A percentile compares a stretch with the other conserved stretches of the same genome.
phyloP scores from a whole-genome alignment of 306 rosid genomes.

The Purshia tridentata region DNA sequence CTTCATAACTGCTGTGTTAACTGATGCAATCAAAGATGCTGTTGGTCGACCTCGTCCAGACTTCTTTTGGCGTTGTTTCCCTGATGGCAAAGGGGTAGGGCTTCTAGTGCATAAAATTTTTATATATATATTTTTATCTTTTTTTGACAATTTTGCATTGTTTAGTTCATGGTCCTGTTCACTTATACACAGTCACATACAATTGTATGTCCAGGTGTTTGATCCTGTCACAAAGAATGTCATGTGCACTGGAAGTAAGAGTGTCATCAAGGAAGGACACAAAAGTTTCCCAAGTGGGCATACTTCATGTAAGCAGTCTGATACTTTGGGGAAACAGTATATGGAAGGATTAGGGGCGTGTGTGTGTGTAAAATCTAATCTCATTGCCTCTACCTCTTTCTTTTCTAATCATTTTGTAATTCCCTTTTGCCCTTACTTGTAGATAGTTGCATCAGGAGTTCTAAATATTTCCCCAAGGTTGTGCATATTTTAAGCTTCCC shows the following conservation, averaged over 20 bases:
- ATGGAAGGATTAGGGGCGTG: background rate
- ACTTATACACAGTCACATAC: constrained; percentile 19
- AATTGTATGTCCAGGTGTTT: constrained; percentile 53
- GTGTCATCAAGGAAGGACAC: constrained; percentile 84
- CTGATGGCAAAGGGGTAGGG: constrained; percentile 80
- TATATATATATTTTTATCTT: constrained; percentile 6
- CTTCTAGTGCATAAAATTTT: constrained; percentile 12
- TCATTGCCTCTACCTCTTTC: background rate
- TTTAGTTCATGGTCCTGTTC: constrained; percentile 17
- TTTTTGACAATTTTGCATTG: constrained; percentile 4
- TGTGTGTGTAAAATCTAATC: background rate
- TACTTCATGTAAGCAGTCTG: constrained; percentile 71
- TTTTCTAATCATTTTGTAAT: too few species aligned
- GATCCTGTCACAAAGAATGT: constrained; percentile 55
- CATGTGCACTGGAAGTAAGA: constrained; percentile 60
- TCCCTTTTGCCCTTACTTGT: too few species aligned
- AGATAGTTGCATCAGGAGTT: too few species aligned
- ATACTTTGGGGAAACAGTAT: background rate
- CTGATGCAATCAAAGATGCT: constrained; percentile 90
- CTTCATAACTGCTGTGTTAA: constrained; percentile 73
- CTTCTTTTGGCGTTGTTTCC: constrained; percentile 98
- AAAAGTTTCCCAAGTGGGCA: constrained; percentile 98
- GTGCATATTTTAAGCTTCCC: too few species aligned
- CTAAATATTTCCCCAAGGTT: too few species aligned
- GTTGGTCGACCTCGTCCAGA: constrained; percentile 96